A percentile compares a stretch with the other conserved stretches of the same genome.
phyloP scores from a whole-genome alignment of 768 basidiomycete genomes.

The Dictyophora rubrovolvata region DNA sequence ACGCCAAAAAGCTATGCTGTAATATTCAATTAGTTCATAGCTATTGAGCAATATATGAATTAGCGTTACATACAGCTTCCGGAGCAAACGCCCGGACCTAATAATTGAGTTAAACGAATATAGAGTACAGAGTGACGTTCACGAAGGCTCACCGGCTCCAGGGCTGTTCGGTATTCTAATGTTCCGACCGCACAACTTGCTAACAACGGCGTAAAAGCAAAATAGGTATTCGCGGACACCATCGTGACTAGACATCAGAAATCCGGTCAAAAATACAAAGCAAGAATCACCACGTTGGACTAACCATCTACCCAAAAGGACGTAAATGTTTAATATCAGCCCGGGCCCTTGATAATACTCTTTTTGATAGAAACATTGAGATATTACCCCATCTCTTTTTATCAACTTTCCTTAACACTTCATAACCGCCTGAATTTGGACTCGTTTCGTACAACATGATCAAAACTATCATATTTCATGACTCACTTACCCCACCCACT shows the following conservation, averaged over 20 bases:
- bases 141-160: conserved; percentile 56
- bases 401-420: conserved; percentile 53
- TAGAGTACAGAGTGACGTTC: background rate
- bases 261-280: conserved; percentile 25
- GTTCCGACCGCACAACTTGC: conserved; percentile 74
- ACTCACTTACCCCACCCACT: conserved; percentile 49
- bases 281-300: conserved; percentile 22
- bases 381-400: conserved; percentile 60
- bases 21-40: background rate
- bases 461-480: background rate
- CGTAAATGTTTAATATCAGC: background rate
- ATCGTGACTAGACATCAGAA: conserved; percentile 21
- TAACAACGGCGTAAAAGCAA: conserved; percentile 45
- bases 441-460: background rate
- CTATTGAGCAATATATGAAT: background rate
- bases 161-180: conserved; percentile 68
- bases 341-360: background rate
- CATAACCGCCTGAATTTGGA: conserved; percentile 40
- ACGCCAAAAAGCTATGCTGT: conserved; percentile 59
- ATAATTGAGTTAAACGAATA: background rate
- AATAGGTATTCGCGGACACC: conserved; percentile 56
- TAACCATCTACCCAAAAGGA: background rate
- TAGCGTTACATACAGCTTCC: conserved; percentile 33
- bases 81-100: conserved; percentile 30
- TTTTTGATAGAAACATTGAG: background rate